Base-by-base conservation (phyloP, 2,329 filamentous ascomycete species). In the Colletotrichum acutatum region DNA sequence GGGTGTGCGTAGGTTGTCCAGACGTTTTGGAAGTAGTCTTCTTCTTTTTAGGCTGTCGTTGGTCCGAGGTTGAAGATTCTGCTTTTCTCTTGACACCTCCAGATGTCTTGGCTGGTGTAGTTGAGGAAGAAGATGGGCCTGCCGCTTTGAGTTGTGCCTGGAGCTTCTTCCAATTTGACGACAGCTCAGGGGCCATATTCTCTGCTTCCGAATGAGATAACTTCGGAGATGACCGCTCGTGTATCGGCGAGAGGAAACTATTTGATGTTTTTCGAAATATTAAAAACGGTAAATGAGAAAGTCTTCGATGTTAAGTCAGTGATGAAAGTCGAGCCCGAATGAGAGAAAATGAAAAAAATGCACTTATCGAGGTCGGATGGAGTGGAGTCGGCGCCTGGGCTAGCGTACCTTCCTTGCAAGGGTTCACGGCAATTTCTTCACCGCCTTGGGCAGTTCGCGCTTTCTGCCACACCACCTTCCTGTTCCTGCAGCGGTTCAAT, bases 131-230 rank as follows among this genome's bases (percentile, higher is more conserved):
- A 19, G 82, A 77, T n/a, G 81, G 72, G 32, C 84, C 81, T 72
- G 87, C 85, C 53, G 85, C 80, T 78, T 89, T 86, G 77, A 90
- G 83, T 77, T 88, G 88, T 76, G 89, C 88, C 83, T 95, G 93
- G 67, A 95, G 87, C 83, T 89, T 92, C 83, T 94, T 95, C 93
- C 93, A 95, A 80, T 95, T 95, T 66, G 89, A 90, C 14, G 90
- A 92, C 42, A 92, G 82, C 77, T 84, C 84, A 49, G 81, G 81
- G 49, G 84, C 82, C 85, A 87, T 87, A 74, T 54, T 77, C 68
- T 75, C 69, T 65, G 26, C 3, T 3, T 4, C 52, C 34, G 42
- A n/a, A 11, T 49, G 26, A 4, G 2, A 9, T 46, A 34, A 5
- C 8, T 11, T 30, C 6, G 16, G 1, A 5, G 12, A 8, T 7